These are phyloP conservation scores for Puccinellia tenuiflora DNA, from an alignment of 176 grass and related monocot species.

Conservation along the genomic window DNA sequence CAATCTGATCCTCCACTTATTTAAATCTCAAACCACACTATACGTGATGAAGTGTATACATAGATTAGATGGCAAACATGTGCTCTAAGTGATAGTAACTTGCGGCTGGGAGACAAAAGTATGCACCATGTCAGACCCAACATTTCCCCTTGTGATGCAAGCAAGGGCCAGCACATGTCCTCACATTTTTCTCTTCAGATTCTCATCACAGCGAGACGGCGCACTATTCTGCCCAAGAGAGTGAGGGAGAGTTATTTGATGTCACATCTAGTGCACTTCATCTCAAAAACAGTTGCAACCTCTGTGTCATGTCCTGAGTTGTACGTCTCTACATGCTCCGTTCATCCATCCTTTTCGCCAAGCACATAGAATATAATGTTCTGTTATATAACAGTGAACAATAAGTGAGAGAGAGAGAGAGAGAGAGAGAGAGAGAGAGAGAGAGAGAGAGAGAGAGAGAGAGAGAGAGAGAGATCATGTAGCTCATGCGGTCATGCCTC, in stretches of 20 bases:
- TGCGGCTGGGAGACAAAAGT: conserved; percentile 24
- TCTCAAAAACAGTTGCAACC: conserved; percentile 24
- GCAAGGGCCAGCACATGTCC: conserved; percentile 34
- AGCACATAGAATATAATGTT: conserved; percentile 41
- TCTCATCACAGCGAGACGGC: conserved; percentile 17
- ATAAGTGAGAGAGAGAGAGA: background rate
- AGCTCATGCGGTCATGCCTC: background rate
- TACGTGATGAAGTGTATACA: no score
- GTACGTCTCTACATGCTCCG: conserved; percentile 19
- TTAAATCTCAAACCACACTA: no score
- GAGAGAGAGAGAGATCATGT: background rate
- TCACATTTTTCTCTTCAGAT: conserved; percentile 32
- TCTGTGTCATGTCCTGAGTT: conserved; percentile 57
- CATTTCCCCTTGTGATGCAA: conserved; percentile 47
- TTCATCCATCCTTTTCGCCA: background rate
- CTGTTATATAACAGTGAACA: conserved; percentile 32
- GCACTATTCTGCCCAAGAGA: conserved; percentile 32
- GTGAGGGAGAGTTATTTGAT: background rate
- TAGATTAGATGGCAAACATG: no score
- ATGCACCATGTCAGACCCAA: conserved; percentile 34
- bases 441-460: no score
- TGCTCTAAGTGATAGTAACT: no score
- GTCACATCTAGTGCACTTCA: conserved; percentile 53
- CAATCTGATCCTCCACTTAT: no score
- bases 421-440: no score